These are phyloP conservation scores for Hypoxylon sp. DNA, from an alignment of 2,329 filamentous ascomycete genomes.

Conservation along the genomic window DNA sequence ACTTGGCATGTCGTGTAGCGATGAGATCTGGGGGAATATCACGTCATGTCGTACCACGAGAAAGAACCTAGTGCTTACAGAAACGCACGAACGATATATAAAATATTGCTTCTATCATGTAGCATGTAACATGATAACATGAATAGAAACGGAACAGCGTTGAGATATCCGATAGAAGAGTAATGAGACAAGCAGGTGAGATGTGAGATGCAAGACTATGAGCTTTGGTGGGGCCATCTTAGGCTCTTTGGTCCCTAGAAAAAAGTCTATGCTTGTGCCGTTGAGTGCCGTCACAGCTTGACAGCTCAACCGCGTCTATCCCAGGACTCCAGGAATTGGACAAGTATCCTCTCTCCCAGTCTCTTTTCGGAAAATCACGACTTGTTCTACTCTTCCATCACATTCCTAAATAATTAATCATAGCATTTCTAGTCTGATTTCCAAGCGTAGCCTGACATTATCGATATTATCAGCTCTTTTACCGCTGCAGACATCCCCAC, in stretches of 20 bases:
- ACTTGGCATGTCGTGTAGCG: conserved; percentile 14
- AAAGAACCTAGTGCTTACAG: background rate
- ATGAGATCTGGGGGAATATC: background rate
- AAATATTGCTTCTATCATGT: background rate
- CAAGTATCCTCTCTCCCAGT: background rate
- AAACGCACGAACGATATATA: background rate
- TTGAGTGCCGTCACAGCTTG: background rate
- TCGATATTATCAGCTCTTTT: background rate
- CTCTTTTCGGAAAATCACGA: background rate
- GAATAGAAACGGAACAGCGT: too few species aligned
- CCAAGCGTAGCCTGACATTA: conserved; percentile 1
- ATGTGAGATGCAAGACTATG: too few species aligned
- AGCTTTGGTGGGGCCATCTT: conserved; percentile 17
- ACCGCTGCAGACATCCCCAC: conserved; percentile 9
- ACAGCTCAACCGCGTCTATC: too few species aligned
- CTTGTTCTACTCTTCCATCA: background rate
- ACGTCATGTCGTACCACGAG: background rate
- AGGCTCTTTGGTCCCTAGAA: too few species aligned
- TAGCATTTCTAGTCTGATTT: background rate
- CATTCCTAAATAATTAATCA: background rate
- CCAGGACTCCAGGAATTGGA: background rate
- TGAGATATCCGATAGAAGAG: background rate
- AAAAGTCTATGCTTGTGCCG: too few species aligned
- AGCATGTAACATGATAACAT: background rate
- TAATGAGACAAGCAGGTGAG: conserved; percentile 9